Evolutionary conservation across 1,284 basidiomycete genomes (phyloP), one percentile per base, ranked within the genome.

Genomic region (Ganoderma lucidum): DNA sequence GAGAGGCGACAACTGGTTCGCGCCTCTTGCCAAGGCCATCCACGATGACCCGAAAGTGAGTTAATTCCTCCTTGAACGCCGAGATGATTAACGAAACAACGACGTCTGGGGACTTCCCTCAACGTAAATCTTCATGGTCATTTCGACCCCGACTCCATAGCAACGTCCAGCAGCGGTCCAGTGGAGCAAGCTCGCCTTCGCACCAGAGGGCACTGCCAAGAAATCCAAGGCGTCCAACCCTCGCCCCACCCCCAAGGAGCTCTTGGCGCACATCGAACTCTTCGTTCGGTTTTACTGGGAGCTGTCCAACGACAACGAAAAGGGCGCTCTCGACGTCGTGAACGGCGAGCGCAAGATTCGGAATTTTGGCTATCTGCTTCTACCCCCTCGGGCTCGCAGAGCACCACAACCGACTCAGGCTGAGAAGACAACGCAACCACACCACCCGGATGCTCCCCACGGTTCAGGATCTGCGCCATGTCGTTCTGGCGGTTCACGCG

Each of bases 251-350:
- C 17, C 39, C 15, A 42, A 62, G 28, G 39, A 58, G 58, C 39
- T 28, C 14, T 45, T 64, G 17, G n/a, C 61, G 53, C 44, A 39
- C 39, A 17, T 42, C 44, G 39, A 73, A 5, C 32, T 78, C 4
- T 80, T 80, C 68, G 69, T 78, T 58, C 66, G 69, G 32, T 78
- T 78, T 68, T 79, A 77, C 68, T 81, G 78, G 76, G 53, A 65
- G 19, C 65, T 77, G 12, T 72, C 59, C 62, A 45, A 17, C 23
- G 45, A 53, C 12, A 48, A 60, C 3, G 63, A 63, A 5, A 8
- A 30, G 23, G 67, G 66, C 14, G 66, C 74, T 2, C n/a, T 55
- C 30, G 62, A 59, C 19, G 55, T 69, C 17, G 63, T 71, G 58
- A 64, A 69, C 15, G 23, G 35, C 6, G 69, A 66, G 37, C 68